Base-by-base conservation (phyloP, 2,329 filamentous ascomycete species). In the Aspergillus terreus region DNA sequence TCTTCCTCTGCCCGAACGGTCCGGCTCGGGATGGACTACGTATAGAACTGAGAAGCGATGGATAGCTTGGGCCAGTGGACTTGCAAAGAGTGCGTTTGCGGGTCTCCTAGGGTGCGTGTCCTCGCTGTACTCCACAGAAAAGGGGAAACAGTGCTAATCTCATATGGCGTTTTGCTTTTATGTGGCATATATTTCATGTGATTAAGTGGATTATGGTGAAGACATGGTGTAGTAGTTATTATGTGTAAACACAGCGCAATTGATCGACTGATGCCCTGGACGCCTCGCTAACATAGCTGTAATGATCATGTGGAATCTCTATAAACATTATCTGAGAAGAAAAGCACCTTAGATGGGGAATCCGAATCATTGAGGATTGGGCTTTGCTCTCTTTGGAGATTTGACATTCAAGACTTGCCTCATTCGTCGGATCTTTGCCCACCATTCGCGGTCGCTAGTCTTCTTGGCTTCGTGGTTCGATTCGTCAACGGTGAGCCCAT, bases 381-480 rank as follows among this genome's bases (percentile, higher is more conserved):
- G 65, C 63, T 64, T 67, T 63, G 40, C 15, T 21, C 80, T 85
- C 65, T 76, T 83, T 7, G 76, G 74, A 1, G 77, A 78, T 67
- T 87, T 89, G 5, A 82, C 78, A 55, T 87, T 84, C 62, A 90
- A 84, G 44, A 88, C 70, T 63, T 85, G 88, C 76, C 87, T 87
- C 52, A 90, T 85, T 52, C 82, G 80, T 61, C 84, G 80, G 56
- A 90, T 71, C 58, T 84, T 79, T n/a, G 84, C 81, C 86, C 86
- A 89, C 57, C 86, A 78, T 69, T 87, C 84, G 67, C 87, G 87
- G 54, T 90, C 86, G 64, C 86, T 86, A 14, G 76, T 77, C 40
- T 80, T 81, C 36, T 73, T 76, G 4, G 71, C 71, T 47, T 70
- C 75, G 27, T 69, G 65, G 15, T 73, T 71, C 44, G 64, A 70